Evolutionary conservation across 2,329 filamentous ascomycete species (phyloP), one percentile per base, ranked within the genome.

Genomic region (Hortaea werneckii): DNA sequence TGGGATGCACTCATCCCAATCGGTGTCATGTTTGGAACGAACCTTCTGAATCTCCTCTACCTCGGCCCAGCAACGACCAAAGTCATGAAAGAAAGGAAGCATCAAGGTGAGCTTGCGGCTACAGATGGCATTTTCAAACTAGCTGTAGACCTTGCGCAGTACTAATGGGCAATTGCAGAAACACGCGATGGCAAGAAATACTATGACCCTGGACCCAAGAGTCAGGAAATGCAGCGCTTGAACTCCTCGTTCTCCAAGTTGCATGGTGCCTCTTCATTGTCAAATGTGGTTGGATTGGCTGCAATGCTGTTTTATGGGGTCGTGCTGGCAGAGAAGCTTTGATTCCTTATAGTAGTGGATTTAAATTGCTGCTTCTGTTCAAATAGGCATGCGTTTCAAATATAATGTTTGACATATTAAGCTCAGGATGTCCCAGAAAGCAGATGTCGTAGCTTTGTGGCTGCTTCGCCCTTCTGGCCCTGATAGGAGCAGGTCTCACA

Each of bases 171-270:
- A 3, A 8, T 37, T 29, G 13, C 47, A 76, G 89, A 90, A 73
- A 87, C 83, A 50, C 80, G 83, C 58, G 90, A 95, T 62, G 87
- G 87, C 45, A 95, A 94, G 75, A 85, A 84, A 63, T 86, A 82
- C 65, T 85, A 84, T 59, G 87, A 94, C 53, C 70, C 78, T 43
- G 76, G 81, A 1, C 85, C 87, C 35, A 86, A 94, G 59, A 92
- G 85, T 5, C 74, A 82, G 55, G 86, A 90, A 69, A 95, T 96
- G 89, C 66, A 79, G 55, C 74, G 73, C 6, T 66, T 94, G 57
- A 94, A 90, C 72, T 85, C 80, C 68, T 74, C 73, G 52, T 96
- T 96, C 65, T 79, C 78, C 11, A 77, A 77, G 50, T 66, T 95
- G 47, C 92, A 98, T 65, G 87, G 89, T 5, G 68, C 85, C 41